Conservation (phyloP, 2,329 filamentous ascomycete species). For the Leptographium radiaticola region DNA sequence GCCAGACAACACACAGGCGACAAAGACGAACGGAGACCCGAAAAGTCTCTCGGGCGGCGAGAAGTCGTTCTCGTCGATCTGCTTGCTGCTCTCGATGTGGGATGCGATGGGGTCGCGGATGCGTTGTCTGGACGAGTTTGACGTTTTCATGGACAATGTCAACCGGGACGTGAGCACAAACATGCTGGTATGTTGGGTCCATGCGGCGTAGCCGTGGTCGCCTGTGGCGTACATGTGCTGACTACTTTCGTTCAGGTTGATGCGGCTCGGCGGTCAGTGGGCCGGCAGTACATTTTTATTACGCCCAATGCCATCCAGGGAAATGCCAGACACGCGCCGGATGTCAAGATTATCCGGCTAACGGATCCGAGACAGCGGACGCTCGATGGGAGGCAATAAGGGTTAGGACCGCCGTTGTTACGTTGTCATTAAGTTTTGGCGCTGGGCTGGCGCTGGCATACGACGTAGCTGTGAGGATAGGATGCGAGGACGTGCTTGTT, state of each 20-base stretch:
- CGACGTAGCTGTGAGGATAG: too few species aligned
- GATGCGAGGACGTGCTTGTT: too few species aligned
- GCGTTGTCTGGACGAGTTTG: slow-evolving; percentile 91
- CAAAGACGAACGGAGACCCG: slow-evolving; percentile 62
- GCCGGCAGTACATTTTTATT: slow-evolving; percentile 90
- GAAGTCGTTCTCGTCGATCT: slow-evolving; percentile 96
- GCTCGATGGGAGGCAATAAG: slow-evolving; percentile 14
- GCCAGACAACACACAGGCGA: slow-evolving; percentile 55
- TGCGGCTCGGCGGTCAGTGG: slow-evolving; percentile 74
- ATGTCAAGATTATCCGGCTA: slow-evolving; percentile 68
- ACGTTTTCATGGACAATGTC: slow-evolving; percentile 98
- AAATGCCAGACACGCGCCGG: slow-evolving; percentile 42
- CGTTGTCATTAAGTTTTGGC: too few species aligned
- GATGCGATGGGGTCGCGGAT: slow-evolving; percentile 96
- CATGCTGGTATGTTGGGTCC: slow-evolving; percentile 58
- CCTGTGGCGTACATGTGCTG: slow-evolving; percentile 10
- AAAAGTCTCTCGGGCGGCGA: slow-evolving; percentile 87
- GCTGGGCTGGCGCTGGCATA: too few species aligned
- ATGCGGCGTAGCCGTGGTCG: too few species aligned
- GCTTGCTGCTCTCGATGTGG: slow-evolving; percentile 84
- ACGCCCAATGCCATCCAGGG: slow-evolving; percentile 75
- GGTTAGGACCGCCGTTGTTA: too few species aligned
- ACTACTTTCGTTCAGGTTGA: slow-evolving; percentile 43
- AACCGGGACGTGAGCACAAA: slow-evolving; percentile 88
- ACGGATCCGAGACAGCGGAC: slow-evolving; percentile 46